A percentile compares a stretch with the other conserved stretches of the same genome.
phyloP scores from a whole-genome alignment of 1,139 yeast species.

The Kodamaea sp. region DNA sequence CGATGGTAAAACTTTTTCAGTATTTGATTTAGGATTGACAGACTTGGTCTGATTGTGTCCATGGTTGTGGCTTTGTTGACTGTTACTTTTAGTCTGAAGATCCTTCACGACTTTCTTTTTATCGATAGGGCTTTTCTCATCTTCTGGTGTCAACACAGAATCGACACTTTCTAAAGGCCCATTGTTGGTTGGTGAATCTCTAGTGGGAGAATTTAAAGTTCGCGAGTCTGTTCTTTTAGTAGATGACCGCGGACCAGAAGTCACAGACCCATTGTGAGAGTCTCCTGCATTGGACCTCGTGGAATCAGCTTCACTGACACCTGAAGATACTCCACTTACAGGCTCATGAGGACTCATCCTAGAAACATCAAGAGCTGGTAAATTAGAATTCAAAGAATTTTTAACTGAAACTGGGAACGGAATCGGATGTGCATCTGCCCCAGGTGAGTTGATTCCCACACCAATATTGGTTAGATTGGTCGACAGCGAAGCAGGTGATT shows the following conservation, averaged over 20 bases:
- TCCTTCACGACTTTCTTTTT: slow-evolving; percentile 1
- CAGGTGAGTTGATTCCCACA: slow-evolving; percentile 5
- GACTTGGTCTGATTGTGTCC: not conserved
- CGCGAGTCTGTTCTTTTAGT: not conserved
- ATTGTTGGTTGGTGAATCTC: slow-evolving; percentile 6
- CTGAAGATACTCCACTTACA: not conserved
- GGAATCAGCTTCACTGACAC: not conserved
- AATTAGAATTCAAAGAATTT: slow-evolving; percentile 1
- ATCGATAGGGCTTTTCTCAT: not conserved
- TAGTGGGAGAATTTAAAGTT: slow-evolving; percentile 10
- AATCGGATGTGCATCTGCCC: slow-evolving; percentile 9
- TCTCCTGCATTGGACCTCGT: not conserved
- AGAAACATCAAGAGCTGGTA: not conserved
- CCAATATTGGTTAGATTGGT: slow-evolving; percentile 25
- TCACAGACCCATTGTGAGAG: not conserved
- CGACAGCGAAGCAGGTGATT: slow-evolving; percentile 10
- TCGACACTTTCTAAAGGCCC: slow-evolving; percentile 1
- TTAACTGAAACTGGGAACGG: slow-evolving; percentile 1
- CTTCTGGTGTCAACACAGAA: slow-evolving; percentile 1
- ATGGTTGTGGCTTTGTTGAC: not conserved
- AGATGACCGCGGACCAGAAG: too few relatives aligned
- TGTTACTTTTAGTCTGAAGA: not conserved
- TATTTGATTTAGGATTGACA: slow-evolving; percentile 23
- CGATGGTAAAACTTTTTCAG: slow-evolving; percentile 65
- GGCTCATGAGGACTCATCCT: not conserved